Evolutionary conservation across 169 alveolate species (phyloP).

Genomic region (Plasmodium gaboni): DNA sequence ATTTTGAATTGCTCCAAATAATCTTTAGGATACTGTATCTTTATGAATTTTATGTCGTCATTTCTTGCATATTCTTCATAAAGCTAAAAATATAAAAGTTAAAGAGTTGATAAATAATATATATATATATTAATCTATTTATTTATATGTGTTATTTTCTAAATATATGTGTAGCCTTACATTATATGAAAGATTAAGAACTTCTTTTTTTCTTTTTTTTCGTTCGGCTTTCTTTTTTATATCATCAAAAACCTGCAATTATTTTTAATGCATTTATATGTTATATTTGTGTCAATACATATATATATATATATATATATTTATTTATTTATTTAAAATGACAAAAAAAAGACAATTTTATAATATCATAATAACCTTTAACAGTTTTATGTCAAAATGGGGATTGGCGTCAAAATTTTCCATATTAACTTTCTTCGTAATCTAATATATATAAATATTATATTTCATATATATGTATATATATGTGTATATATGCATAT

Average conservation of each 20-base stretch:
- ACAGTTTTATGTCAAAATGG: slow-evolving; percentile 57
- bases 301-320: not conserved
- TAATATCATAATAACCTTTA: slow-evolving; percentile 74
- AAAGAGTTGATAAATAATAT: not conserved
- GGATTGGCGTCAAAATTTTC: slow-evolving; percentile 42
- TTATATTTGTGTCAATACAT: too few species aligned
- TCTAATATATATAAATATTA: slow-evolving; percentile 13
- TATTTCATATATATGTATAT: not conserved
- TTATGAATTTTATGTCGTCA: slow-evolving; percentile 80
- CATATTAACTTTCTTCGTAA: slow-evolving; percentile 64
- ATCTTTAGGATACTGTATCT: slow-evolving; percentile 84
- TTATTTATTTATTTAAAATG: not conserved
- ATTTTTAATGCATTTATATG: not conserved
- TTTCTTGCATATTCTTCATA: slow-evolving; percentile 48
- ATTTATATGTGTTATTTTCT: too few species aligned
- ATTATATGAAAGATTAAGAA: slow-evolving; percentile 34
- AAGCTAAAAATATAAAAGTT: slow-evolving; percentile 16
- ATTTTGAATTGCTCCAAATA: slow-evolving; percentile 83
- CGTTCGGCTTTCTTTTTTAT: slow-evolving; percentile 58
- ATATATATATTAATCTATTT: too few species aligned
- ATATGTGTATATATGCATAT: not conserved
- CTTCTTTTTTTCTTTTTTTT: slow-evolving; percentile 42
- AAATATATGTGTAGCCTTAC: not conserved
- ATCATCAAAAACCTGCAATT: slow-evolving; percentile 32
- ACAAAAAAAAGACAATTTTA: not conserved